Evolutionary conservation across 2,329 filamentous ascomycete genomes (phyloP).

Genomic region (Neofusicoccum sp.): DNA sequence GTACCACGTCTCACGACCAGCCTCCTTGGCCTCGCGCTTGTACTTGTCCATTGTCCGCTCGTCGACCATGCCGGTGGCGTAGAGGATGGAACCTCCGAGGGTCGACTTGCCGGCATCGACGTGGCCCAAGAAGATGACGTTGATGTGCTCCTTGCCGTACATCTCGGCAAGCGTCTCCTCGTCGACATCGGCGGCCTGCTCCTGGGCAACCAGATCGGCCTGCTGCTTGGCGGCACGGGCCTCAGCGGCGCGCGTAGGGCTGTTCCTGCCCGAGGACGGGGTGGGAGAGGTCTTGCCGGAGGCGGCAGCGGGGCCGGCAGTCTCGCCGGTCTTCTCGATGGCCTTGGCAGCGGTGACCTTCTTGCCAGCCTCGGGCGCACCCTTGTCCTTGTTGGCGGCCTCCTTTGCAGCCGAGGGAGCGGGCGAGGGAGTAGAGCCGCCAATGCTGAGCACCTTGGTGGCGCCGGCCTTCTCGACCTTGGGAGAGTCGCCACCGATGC

Average conservation of each 20-base stretch:
- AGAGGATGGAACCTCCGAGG: slow-evolving; percentile 87
- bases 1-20: slow-evolving; percentile 97
- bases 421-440: slow-evolving; percentile 48
- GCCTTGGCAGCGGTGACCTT: slow-evolving; percentile 88
- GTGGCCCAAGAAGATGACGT: slow-evolving; percentile 97
- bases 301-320: slow-evolving; percentile 47
- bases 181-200: slow-evolving; percentile 76
- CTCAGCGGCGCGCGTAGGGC: slow-evolving; percentile 61
- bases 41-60: slow-evolving; percentile 98
- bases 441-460: slow-evolving; percentile 76
- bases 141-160: slow-evolving; percentile 90
- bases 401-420: slow-evolving; percentile 51
- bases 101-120: slow-evolving; percentile 98
- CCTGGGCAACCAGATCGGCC: slow-evolving; percentile 79
- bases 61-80: slow-evolving; percentile 97
- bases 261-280: slow-evolving; percentile 80
- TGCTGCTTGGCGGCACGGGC: slow-evolving; percentile 60
- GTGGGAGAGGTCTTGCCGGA: slow-evolving; percentile 73
- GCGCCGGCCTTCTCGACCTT: slow-evolving; percentile 53
- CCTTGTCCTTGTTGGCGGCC: slow-evolving; percentile 40
- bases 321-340: slow-evolving; percentile 84
- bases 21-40: slow-evolving; percentile 92
- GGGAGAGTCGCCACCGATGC: slow-evolving; percentile 57
- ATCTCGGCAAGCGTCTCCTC: slow-evolving; percentile 88
- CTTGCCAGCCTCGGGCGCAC: slow-evolving; percentile 65